These are phyloP conservation scores for Hypsizygus marmoreus DNA, from an alignment of 768 basidiomycete species.

Conservation along the genomic window DNA sequence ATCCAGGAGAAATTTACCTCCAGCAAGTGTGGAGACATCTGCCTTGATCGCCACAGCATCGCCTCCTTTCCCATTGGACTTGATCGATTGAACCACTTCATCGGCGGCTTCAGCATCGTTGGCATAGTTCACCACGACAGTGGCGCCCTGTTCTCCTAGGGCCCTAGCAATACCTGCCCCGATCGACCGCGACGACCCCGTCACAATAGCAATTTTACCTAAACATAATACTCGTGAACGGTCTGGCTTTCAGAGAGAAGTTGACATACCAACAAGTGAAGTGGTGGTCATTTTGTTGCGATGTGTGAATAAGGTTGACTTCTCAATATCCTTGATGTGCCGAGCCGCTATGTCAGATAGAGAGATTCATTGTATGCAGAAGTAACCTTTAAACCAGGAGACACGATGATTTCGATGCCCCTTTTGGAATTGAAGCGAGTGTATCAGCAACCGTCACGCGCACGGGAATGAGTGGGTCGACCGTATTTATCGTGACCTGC, in stretches of 20 bases:
- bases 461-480: too few species aligned
- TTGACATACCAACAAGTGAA: not conserved
- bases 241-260: not conserved
- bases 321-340: too few species aligned
- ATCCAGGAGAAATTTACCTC: slow-evolving; percentile 47
- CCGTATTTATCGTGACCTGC: too few species aligned
- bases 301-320: too few species aligned
- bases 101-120: slow-evolving; percentile 41
- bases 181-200: slow-evolving; percentile 61
- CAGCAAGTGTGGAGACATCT: slow-evolving; percentile 50
- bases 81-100: slow-evolving; percentile 49
- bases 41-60: slow-evolving; percentile 53
- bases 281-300: too few species aligned
- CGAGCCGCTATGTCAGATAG: too few species aligned
- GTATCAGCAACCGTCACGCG: too few species aligned
- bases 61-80: slow-evolving; percentile 41
- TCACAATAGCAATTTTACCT: slow-evolving; percentile 61
- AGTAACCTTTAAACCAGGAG: too few species aligned
- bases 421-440: too few species aligned
- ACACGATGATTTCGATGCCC: too few species aligned
- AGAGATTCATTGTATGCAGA: too few species aligned
- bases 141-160: slow-evolving; percentile 58
- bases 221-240: not conserved
- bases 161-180: slow-evolving; percentile 56
- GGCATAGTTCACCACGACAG: slow-evolving; percentile 60